Conservation (phyloP, 1,139 yeast genomes). For the Nakaseomyces sp. region DNA sequence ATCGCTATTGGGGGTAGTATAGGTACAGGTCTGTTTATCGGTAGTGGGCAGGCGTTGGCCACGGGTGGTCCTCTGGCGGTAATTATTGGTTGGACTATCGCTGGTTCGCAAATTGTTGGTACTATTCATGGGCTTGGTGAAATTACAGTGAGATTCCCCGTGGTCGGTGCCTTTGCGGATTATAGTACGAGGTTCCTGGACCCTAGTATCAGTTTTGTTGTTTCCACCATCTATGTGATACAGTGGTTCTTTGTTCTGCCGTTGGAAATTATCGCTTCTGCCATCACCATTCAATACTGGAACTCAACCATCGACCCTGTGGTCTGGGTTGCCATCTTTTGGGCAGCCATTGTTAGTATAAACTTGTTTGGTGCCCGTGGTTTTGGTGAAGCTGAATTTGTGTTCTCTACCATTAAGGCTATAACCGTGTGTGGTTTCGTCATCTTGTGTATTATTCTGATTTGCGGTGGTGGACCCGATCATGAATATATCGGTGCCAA, state of each 20-base stretch:
- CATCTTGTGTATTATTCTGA: conserved; percentile 56
- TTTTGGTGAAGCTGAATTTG: conserved; percentile 60
- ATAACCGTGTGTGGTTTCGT: conserved; percentile 57
- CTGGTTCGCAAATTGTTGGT: conserved; percentile 49
- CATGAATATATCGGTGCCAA: conserved; percentile 50
- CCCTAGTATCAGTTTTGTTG: conserved; percentile 65
- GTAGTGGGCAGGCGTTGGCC: conserved; percentile 52
- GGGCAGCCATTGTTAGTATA: conserved; percentile 43
- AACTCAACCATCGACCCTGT: conserved; percentile 20
- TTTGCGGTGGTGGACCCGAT: conserved; percentile 60
- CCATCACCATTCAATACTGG: conserved; percentile 63
- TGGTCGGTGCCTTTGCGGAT: conserved; percentile 63
- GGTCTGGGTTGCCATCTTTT: conserved; percentile 48
- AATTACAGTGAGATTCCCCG: conserved; percentile 57
- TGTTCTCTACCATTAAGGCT: conserved; percentile 51
- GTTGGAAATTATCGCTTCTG: conserved; percentile 61
- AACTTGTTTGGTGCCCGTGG: conserved; percentile 60
- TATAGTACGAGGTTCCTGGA: conserved; percentile 58
- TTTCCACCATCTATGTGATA: conserved; percentile 63
- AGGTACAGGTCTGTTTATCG: conserved; percentile 69
- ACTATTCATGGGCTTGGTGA: conserved; percentile 65
- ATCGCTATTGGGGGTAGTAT: conserved; percentile 76
- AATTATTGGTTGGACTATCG: conserved; percentile 45
- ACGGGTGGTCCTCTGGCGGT: conserved; percentile 60
- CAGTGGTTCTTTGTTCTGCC: conserved; percentile 67